A percentile compares a stretch with the other conserved stretches of the same genome.
These are phyloP conservation scores for Huntiella bhutanensis DNA, from an alignment of 2,329 filamentous ascomycete species.

Conservation along the genomic window DNA sequence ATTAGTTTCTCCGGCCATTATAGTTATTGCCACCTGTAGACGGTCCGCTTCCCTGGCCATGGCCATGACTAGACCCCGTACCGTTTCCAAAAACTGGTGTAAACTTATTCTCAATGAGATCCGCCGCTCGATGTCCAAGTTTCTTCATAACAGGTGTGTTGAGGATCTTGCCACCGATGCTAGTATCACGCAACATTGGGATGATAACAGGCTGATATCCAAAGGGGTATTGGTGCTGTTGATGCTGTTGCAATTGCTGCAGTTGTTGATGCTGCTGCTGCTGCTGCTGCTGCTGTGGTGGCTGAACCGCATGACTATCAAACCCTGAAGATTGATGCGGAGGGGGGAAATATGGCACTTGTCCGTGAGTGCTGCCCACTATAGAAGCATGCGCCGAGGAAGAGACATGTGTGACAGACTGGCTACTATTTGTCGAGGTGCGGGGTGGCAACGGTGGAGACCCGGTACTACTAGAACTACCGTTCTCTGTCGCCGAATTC, in stretches of 20 bases:
- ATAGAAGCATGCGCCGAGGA: no score
- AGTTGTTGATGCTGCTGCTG: neutral
- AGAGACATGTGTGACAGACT: no score
- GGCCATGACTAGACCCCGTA: neutral
- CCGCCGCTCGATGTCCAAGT: neutral
- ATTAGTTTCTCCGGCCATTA: neutral
- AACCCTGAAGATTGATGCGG: no score
- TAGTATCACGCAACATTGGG: slow-evolving; percentile 1
- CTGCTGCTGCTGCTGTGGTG: neutral
- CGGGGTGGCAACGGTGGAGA: no score
- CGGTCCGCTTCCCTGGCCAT: neutral
- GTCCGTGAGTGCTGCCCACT: no score
- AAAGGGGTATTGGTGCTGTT: slow-evolving; percentile 1
- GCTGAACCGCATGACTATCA: no score
- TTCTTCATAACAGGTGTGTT: slow-evolving; percentile 1
- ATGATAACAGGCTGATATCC: slow-evolving; percentile 1
- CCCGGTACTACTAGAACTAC: no score
- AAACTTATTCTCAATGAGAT: neutral
- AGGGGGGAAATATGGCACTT: no score
- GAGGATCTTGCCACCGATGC: neutral
- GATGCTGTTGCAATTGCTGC: neutral
- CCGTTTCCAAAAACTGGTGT: neutral
- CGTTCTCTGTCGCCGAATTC: no score
- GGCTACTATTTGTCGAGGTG: no score
- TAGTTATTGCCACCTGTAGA: no score